A percentile compares a stretch with the other conserved stretches of the same genome.
Conservation (phyloP, 768 basidiomycete genomes). For the Lactarius indigo region DNA sequence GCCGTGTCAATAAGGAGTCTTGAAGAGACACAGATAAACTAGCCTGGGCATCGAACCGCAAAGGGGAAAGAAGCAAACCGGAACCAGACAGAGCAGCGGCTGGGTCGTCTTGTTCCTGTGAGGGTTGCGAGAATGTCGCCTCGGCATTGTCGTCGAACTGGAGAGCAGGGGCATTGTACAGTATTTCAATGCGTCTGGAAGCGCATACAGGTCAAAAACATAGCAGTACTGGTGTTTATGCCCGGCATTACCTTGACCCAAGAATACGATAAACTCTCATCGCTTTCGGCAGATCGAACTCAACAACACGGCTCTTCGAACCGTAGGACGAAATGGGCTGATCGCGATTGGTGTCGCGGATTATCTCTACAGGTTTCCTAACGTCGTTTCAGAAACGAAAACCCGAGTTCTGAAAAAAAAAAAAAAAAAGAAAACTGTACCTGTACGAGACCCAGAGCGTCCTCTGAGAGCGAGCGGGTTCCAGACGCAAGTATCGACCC, state of each 20-base stretch:
- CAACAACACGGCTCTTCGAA: slow-evolving; percentile 15
- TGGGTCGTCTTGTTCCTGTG: slow-evolving; percentile 21
- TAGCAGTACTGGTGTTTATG: background rate
- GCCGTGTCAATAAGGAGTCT: slow-evolving; percentile 1
- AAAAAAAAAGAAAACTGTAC: slow-evolving; percentile 35
- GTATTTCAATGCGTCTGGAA: slow-evolving; percentile 31
- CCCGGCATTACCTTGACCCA: slow-evolving; percentile 46
- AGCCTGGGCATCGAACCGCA: slow-evolving; percentile 60
- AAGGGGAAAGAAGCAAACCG: slow-evolving; percentile 50
- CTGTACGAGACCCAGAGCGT: slow-evolving; percentile 74
- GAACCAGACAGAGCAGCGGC: slow-evolving; percentile 29
- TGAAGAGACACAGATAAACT: slow-evolving; percentile 20
- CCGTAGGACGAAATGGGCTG: slow-evolving; percentile 15
- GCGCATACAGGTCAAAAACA: slow-evolving; percentile 26
- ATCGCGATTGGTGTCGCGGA: slow-evolving; percentile 22
- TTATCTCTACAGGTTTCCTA: slow-evolving; percentile 41
- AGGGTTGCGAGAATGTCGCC: background rate
- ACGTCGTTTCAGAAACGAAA: background rate
- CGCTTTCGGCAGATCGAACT: slow-evolving; percentile 48
- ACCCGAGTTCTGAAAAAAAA: background rate
- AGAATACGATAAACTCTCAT: slow-evolving; percentile 58
- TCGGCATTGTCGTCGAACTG: background rate
- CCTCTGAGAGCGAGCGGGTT: slow-evolving; percentile 72
- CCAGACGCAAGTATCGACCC: slow-evolving; percentile 72
- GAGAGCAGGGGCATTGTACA: slow-evolving; percentile 15